These are phyloP conservation scores for Geotrichum histeridarum DNA, from an alignment of 1,139 yeast genomes.

Conservation along the genomic window DNA sequence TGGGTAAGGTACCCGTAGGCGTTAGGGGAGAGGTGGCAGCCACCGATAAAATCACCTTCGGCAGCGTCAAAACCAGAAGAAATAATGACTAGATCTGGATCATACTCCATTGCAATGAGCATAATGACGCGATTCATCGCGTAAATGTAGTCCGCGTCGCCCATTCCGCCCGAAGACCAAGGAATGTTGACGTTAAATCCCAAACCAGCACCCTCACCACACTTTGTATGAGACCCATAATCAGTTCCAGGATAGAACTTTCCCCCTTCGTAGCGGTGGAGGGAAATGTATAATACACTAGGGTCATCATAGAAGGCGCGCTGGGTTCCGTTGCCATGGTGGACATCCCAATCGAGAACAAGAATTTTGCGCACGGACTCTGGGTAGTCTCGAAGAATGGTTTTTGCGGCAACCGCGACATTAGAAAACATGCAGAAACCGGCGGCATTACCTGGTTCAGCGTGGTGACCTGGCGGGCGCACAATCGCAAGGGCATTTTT, in stretches of 20 bases:
- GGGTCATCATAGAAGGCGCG: slow-evolving; percentile 86
- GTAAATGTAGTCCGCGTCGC: slow-evolving; percentile 91
- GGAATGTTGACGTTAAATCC: slow-evolving; percentile 89
- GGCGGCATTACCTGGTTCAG: slow-evolving; percentile 95
- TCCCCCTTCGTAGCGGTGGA: slow-evolving; percentile 90
- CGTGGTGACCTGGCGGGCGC: slow-evolving; percentile 99
- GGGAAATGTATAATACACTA: slow-evolving; percentile 79
- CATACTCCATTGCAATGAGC: slow-evolving; percentile 84
- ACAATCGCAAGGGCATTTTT: slow-evolving; percentile 92
- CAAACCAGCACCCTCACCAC: slow-evolving; percentile 80
- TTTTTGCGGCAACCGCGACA: slow-evolving; percentile 95
- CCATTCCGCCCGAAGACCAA: slow-evolving; percentile 90
- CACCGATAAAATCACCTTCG: slow-evolving; percentile 97
- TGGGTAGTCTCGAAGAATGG: slow-evolving; percentile 74
- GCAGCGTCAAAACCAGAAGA: slow-evolving; percentile 99
- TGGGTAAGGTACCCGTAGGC: slow-evolving; percentile 98
- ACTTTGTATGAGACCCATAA: slow-evolving; percentile 69
- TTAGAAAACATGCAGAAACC: slow-evolving; percentile 95
- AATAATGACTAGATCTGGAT: slow-evolving; percentile 87
- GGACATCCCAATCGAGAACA: slow-evolving; percentile 95
- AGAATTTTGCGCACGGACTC: slow-evolving; percentile 81
- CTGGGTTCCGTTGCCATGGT: slow-evolving; percentile 98
- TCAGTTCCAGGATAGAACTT: slow-evolving; percentile 90
- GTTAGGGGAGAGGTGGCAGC: slow-evolving; percentile 90
- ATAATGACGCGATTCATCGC: slow-evolving; percentile 85